Conservation (phyloP, 1,139 yeast genomes). For the Saccharomyces hybrid region DNA sequence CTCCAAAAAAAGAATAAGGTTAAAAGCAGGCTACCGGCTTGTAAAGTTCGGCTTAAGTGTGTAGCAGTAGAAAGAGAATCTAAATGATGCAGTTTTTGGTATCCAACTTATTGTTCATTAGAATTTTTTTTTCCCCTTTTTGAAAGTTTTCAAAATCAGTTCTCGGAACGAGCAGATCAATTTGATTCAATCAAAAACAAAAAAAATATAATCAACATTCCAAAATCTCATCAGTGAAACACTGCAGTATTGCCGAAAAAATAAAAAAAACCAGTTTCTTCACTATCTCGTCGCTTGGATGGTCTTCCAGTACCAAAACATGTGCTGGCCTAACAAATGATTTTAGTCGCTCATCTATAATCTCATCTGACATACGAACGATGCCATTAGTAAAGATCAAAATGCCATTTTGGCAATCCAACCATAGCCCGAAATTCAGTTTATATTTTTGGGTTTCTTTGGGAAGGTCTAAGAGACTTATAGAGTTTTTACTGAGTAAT, state of each 20-base stretch:
- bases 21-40: not conserved
- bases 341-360: not conserved
- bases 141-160: no score
- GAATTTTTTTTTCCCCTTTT: not conserved
- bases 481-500: not conserved
- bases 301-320: slow-evolving; percentile 11
- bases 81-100: not conserved
- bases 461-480: not conserved
- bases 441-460: not conserved
- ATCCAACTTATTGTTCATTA: not conserved
- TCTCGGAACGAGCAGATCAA: no score
- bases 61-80: not conserved
- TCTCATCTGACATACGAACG: slow-evolving; percentile 3
- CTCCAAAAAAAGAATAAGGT: no score
- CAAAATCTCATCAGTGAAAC: slow-evolving; percentile 11
- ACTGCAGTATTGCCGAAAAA: slow-evolving; percentile 19
- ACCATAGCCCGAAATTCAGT: slow-evolving; percentile 17
- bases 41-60: not conserved
- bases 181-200: not conserved
- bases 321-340: slow-evolving; percentile 11
- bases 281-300: slow-evolving; percentile 9
- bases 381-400: slow-evolving; percentile 18
- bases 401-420: slow-evolving; percentile 19
- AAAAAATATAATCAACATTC: not conserved
- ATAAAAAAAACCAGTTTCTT: slow-evolving; percentile 19